Evolutionary conservation across 352 stramenopile genomes (phyloP), one percentile per base, ranked within the genome.

Genomic region (Phytophthora europaea): DNA sequence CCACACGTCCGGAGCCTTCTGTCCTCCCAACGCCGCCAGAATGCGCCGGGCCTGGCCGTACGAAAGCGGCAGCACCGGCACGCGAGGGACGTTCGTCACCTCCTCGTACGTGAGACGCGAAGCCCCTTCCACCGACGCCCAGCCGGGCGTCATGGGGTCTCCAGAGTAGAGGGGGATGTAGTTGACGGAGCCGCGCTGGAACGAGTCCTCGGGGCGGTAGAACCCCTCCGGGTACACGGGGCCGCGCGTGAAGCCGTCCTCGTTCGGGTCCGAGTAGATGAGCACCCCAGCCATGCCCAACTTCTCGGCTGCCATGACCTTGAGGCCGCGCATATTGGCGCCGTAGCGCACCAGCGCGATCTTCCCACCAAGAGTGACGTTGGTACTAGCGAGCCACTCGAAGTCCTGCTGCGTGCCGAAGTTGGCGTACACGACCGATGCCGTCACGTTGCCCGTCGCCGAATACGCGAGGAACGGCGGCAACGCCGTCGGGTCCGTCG

Each of bases 161-260:
- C 90, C 90, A 0, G 63, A 79, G 65, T 43, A 75, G 72, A 94
- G 65, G 43, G 81, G 91, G 47, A 83, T 86, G 72, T 95, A 96
- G 53, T 95, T 75, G 18, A 89, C 76, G n/a, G 85, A 95, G n/a
- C 92, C 92, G 23, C 92, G 83, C 77, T 98, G 90, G 16, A 95
- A 81, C 26, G 76, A 78, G 13, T 70, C 78, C 10, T 66, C 59
- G 16, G 85, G 79, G 12, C 88, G 74, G 75, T 58, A 74, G 16
- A 58, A 58, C 0, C 60, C 67, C 6, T 73, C 60, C 1, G 67
- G 67, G 13, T 74, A 95, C 0, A 82, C 78, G 16, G 76, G 53
- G 3, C 87, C 87, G 9, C 55, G 55, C 3, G 23, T 54, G 61
- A 83, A 94, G 13, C 86, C 88, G 76, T 95, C 89, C 34, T 96